phyloP scores from a whole-genome alignment of 1,139 yeast species.

The Groenewaldozyma auringiensis region DNA sequence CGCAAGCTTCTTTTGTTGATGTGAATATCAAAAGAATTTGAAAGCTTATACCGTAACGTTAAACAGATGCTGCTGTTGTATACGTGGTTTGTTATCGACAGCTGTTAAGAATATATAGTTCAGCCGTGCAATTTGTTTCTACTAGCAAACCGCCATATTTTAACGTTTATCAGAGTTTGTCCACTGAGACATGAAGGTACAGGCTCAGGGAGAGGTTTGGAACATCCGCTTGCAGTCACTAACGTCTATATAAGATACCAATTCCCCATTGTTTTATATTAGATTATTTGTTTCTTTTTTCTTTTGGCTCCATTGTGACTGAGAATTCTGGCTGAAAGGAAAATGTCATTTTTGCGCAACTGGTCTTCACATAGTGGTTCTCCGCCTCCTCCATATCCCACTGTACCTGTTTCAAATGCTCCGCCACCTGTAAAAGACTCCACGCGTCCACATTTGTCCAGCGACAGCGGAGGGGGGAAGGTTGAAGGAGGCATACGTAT shows the following conservation, averaged over 20 bases:
- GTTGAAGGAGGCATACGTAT: not conserved
- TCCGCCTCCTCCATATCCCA: not conserved
- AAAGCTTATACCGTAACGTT: no score
- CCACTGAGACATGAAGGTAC: not conserved
- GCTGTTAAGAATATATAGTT: not conserved
- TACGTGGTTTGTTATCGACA: no score
- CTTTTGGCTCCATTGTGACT: no score
- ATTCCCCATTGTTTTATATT: not conserved
- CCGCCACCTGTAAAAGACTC: conserved; percentile 6
- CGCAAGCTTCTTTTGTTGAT: no score
- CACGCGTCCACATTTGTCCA: not conserved
- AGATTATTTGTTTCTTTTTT: not conserved
- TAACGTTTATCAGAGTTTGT: not conserved
- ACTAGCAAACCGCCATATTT: no score
- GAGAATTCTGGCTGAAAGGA: no score
- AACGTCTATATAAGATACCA: no score
- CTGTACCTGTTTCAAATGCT: not conserved
- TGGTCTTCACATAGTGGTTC: not conserved
- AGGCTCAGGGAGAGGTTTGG: no score
- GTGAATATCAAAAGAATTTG: no score
- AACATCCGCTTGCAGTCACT: no score
- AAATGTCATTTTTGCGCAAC: not conserved
- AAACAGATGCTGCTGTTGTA: no score
- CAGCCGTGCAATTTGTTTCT: not conserved
- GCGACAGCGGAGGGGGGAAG: not conserved